Evolutionary conservation across 2,329 filamentous ascomycete species (phyloP), one percentile per base, ranked within the genome.

Genomic region (Colletotrichum musae): DNA sequence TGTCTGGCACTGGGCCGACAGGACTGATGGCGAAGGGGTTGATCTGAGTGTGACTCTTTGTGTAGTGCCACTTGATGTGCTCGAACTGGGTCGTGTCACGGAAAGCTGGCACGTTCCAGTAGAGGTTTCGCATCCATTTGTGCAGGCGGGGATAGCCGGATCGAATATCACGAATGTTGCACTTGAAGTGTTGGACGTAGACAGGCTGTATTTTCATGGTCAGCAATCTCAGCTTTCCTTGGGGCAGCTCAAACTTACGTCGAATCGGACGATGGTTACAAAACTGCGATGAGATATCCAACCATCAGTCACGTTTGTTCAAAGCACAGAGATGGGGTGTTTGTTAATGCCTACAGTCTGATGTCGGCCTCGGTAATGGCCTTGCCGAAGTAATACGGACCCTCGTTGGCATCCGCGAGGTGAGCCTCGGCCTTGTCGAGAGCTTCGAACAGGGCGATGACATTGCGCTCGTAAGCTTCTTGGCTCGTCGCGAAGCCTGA

Each of bases 161-260:
- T 50, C 94, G 88, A 77, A 97, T 95, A 80, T 97, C 94, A 26
- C 91, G 87, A 70, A 97, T 84, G 82, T 97, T 97, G 84, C 92
- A 95, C 81, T 93, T 93, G 85, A 95, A 95, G 81, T 95, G 92
- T 82, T 96, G 94, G 61, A 97, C 92, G 77, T 97, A 97, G 74
- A 94, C 92, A 36, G 86, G 85, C 80, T 86, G 59, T 16, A 13
- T 39, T 18, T 18, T 43, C 47, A 24, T 41, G 7, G 32, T 39
- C 18, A 50, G 48, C 9, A 50, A 36, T 21, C 24, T 4, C 5
- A 3, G 10, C 15, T 10, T 13, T 50, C 5, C 16, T 28, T 32
- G 43, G 47, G 24, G 6, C 18, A 24, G 13, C 24, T 18, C 24
- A 18, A 9, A 76, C 80, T 78, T 71, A 82, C 80, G 73, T 95